Evolutionary conservation across 495 filamentous ascomycete genomes (phyloP).

Genomic region (Neurospora cerealis): DNA sequence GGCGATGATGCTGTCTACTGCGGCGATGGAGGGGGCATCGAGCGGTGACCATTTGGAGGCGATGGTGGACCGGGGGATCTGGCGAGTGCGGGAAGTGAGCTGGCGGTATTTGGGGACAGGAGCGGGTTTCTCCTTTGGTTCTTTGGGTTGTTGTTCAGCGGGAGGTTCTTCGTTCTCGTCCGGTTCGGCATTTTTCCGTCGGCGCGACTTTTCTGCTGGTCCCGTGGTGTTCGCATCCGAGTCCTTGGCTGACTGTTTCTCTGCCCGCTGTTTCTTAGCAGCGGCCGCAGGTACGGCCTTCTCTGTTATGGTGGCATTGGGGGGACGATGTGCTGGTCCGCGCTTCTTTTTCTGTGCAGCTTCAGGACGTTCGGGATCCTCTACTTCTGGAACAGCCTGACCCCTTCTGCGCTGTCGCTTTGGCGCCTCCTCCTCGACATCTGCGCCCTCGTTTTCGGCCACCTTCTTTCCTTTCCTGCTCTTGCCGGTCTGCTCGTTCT

Average conservation of each 20-base stretch:
- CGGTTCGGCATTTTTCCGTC: neutral
- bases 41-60: slow-evolving; percentile 36
- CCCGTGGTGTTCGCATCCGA: neutral
- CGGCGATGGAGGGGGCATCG: slow-evolving; percentile 24
- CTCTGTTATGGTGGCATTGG: neutral
- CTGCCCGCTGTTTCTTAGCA: neutral
- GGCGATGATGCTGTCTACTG: slow-evolving; percentile 27
- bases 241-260: neutral
- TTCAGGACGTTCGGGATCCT: neutral
- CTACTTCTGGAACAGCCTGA: neutral
- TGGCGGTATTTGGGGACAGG: slow-evolving; percentile 22
- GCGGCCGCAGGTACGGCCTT: neutral
- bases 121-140: neutral
- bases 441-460: neutral
- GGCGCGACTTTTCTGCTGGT: neutral
- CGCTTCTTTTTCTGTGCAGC: neutral
- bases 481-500: neutral
- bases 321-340: neutral
- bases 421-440: neutral
- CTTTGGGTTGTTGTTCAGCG: neutral
- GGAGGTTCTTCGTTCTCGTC: neutral
- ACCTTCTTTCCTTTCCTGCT: slow-evolving; percentile 6
- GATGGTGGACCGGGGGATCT: slow-evolving; percentile 32
- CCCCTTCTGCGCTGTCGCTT: neutral
- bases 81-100: slow-evolving; percentile 28